A percentile compares a stretch with the other conserved stretches of the same genome.
phyloP scores from a whole-genome alignment of 2,329 filamentous ascomycete genomes.

The Penicillium aurantiogriseum region DNA sequence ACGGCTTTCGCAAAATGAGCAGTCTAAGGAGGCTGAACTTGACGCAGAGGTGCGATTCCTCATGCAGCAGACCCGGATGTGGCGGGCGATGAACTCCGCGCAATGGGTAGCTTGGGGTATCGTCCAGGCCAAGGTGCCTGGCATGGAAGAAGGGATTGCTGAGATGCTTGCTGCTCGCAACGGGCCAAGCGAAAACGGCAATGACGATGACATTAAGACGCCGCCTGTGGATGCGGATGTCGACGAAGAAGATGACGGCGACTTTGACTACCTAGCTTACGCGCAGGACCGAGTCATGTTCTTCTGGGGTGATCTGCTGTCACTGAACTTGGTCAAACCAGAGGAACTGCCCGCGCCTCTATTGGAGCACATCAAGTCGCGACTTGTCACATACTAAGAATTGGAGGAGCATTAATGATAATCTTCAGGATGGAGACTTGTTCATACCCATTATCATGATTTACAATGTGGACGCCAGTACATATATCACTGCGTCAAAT shows the following conservation, averaged over 20 bases:
- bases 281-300: conserved; percentile 87
- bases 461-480: conserved; percentile 21
- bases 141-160: conserved; percentile 54
- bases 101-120: conserved; percentile 97
- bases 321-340: conserved; percentile 68
- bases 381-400: conserved; percentile 61
- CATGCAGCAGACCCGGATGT: conserved; percentile 75
- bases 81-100: conserved; percentile 83
- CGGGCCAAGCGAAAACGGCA: conserved; percentile 17
- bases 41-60: conserved; percentile 70
- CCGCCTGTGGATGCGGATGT: conserved; percentile 47
- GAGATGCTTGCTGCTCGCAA: conserved; percentile 16
- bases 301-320: conserved; percentile 88
- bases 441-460: conserved; percentile 6
- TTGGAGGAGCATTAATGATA: not conserved
- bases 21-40: conserved; percentile 59
- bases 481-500: conserved; percentile 15
- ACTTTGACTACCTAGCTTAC: conserved; percentile 92
- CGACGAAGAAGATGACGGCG: conserved; percentile 69
- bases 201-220: conserved; percentile 22
- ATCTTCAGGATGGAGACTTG: not conserved
- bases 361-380: conserved; percentile 59
- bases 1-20: conserved; percentile 58
- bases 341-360: conserved; percentile 75
- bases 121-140: conserved; percentile 85